Percentiles rank a stretch among this genome's conserved stretches.
Conservation (phyloP, 2,329 filamentous ascomycete genomes). For the Daldinia sp. region DNA sequence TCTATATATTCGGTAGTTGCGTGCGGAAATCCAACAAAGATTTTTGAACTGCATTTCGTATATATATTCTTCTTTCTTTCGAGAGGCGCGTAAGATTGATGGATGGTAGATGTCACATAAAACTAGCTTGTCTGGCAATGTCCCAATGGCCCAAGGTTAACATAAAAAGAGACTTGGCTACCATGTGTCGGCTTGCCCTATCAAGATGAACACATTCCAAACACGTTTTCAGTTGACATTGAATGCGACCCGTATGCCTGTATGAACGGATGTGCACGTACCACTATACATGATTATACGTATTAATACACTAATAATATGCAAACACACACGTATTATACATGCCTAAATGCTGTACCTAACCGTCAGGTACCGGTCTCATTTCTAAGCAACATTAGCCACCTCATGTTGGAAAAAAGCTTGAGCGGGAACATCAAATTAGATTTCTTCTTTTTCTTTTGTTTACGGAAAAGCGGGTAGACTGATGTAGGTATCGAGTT, state of each 20-base stretch:
- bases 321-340: not conserved
- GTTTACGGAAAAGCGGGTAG: not conserved
- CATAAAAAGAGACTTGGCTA: not conserved
- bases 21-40: not conserved
- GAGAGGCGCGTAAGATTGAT: conserved; percentile 16
- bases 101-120: conserved; percentile 10
- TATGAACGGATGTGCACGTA: not conserved
- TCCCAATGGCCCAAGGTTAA: not conserved
- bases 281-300: not conserved
- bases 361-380: not conserved
- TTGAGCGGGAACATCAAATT: not conserved
- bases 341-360: not conserved
- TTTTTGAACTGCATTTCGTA: not conserved
- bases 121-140: not conserved
- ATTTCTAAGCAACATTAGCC: not conserved
- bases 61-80: not conserved
- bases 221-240: conserved; percentile 38
- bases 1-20: not conserved
- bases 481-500: not conserved
- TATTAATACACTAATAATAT: no score
- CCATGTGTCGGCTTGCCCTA: conserved; percentile 29
- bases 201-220: conserved; percentile 28
- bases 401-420: no score
- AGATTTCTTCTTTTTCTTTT: not conserved
- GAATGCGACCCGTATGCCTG: conserved; percentile 24